phyloP scores from a whole-genome alignment of 306 rosid genomes.

The Cicer arietinum region DNA sequence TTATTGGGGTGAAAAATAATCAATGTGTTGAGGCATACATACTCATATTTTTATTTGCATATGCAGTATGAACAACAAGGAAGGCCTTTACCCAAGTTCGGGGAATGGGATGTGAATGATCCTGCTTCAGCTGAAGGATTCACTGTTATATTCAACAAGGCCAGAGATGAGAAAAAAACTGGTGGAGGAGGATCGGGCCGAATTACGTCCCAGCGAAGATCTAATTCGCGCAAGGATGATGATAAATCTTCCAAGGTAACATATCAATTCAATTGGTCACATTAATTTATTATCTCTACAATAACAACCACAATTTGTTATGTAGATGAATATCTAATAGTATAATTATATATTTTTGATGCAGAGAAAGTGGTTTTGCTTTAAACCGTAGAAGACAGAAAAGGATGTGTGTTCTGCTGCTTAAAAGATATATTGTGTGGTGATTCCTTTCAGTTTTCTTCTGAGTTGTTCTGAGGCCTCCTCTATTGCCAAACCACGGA shows the following conservation, averaged over 20 bases:
- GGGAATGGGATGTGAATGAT: slow-evolving; percentile 92
- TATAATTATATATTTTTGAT: not conserved
- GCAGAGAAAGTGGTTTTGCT: slow-evolving; percentile 85
- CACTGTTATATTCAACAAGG: slow-evolving; percentile 81
- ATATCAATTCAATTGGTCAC: not conserved
- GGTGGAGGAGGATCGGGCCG: slow-evolving; percentile 50
- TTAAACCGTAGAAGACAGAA: slow-evolving; percentile 36
- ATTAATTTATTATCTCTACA: slow-evolving; percentile 2
- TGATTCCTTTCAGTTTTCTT: slow-evolving; percentile 36
- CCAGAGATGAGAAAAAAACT: slow-evolving; percentile 81
- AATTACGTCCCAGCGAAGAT: slow-evolving; percentile 42
- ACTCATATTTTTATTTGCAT: not conserved
- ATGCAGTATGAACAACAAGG: slow-evolving; percentile 57
- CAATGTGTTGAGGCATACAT: not conserved
- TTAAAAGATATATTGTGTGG: not conserved
- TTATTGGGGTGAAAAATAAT: not conserved
- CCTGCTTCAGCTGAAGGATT: slow-evolving; percentile 89
- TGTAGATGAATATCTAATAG: not conserved
- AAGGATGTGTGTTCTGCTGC: slow-evolving; percentile 17
- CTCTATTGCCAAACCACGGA: slow-evolving; percentile 25
- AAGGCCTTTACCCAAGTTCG: slow-evolving; percentile 76
- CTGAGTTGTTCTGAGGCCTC: slow-evolving; percentile 38
- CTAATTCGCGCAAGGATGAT: slow-evolving; percentile 43
- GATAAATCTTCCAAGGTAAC: slow-evolving; percentile 58
- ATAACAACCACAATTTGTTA: not conserved